These are phyloP conservation scores for Beauveria sp. DNA, from an alignment of 2,329 filamentous ascomycete species.

Conservation along the genomic window DNA sequence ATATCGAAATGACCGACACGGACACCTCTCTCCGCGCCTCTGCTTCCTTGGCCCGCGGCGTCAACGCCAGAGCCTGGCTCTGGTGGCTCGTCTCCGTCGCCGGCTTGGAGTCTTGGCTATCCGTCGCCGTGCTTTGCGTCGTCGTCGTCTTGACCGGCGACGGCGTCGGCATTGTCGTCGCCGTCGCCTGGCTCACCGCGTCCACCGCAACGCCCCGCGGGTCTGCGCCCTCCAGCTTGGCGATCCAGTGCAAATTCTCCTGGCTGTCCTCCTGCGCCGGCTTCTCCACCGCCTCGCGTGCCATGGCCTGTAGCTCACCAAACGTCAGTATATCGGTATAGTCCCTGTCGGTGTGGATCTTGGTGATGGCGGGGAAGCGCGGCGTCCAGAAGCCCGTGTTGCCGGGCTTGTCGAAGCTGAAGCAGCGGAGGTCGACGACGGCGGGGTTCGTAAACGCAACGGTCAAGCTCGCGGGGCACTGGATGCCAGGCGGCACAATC, in stretches of 20 bases:
- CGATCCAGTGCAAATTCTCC: conserved; percentile 54
- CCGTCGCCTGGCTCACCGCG: conserved; percentile 37
- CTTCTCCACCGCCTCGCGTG: conserved; percentile 44
- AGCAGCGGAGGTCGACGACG: conserved; percentile 73
- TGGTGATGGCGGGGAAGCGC: conserved; percentile 68
- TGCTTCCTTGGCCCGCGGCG: not conserved
- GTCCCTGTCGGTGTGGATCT: conserved; percentile 69
- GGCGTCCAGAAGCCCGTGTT: conserved; percentile 65
- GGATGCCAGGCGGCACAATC: conserved; percentile 36
- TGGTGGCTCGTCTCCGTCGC: not conserved
- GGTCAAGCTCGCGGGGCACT: conserved; percentile 34
- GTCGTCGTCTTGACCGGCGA: conserved; percentile 20
- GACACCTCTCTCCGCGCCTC: not conserved
- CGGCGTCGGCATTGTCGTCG: conserved; percentile 28
- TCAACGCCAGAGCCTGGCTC: not conserved
- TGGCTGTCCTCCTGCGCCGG: conserved; percentile 47
- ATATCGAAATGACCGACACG: not conserved
- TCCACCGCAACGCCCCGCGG: conserved; percentile 35
- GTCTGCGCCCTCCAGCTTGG: conserved; percentile 49
- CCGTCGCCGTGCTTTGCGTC: conserved; percentile 16
- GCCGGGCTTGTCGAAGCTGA: conserved; percentile 66
- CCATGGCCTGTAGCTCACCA: conserved; percentile 60
- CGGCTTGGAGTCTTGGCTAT: not conserved
- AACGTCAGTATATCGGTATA: conserved; percentile 63
- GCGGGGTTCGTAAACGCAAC: conserved; percentile 61